Evolutionary conservation across 495 filamentous ascomycete species (phyloP).

Genomic region (Penicillium cinerascens): DNA sequence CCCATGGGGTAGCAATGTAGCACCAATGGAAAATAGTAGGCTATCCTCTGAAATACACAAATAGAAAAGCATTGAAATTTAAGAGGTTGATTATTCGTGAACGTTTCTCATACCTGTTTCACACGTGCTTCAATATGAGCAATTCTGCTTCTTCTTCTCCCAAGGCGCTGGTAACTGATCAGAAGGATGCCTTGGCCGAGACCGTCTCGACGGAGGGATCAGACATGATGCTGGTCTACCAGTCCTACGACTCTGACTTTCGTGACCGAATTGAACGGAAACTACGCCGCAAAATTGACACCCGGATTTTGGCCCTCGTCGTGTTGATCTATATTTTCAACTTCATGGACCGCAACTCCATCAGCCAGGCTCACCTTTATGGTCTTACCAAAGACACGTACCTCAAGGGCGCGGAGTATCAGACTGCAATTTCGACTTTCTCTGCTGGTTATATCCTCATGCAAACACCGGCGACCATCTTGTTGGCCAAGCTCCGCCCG

Average conservation of each 20-base stretch:
- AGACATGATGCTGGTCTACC: too few species aligned
- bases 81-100: too few species aligned
- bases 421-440: slow-evolving; percentile 57
- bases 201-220: too few species aligned
- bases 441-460: slow-evolving; percentile 56
- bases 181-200: too few species aligned
- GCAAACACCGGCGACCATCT: slow-evolving; percentile 22
- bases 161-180: too few species aligned
- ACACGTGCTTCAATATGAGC: too few species aligned
- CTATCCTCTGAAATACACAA: too few species aligned
- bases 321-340: slow-evolving; percentile 70
- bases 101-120: too few species aligned
- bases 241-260: slow-evolving; percentile 16
- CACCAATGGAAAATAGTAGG: too few species aligned
- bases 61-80: too few species aligned
- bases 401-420: slow-evolving; percentile 43
- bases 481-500: slow-evolving; percentile 46
- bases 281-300: slow-evolving; percentile 56
- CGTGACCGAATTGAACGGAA: slow-evolving; percentile 5
- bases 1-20: too few species aligned
- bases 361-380: slow-evolving; percentile 45
- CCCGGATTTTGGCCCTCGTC: slow-evolving; percentile 52
- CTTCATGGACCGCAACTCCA: slow-evolving; percentile 61
- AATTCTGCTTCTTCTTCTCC: too few species aligned
- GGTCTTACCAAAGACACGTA: slow-evolving; percentile 44